These are phyloP conservation scores for Phaffomyces antillensis DNA, from an alignment of 805 yeast species.

Conservation along the genomic window DNA sequence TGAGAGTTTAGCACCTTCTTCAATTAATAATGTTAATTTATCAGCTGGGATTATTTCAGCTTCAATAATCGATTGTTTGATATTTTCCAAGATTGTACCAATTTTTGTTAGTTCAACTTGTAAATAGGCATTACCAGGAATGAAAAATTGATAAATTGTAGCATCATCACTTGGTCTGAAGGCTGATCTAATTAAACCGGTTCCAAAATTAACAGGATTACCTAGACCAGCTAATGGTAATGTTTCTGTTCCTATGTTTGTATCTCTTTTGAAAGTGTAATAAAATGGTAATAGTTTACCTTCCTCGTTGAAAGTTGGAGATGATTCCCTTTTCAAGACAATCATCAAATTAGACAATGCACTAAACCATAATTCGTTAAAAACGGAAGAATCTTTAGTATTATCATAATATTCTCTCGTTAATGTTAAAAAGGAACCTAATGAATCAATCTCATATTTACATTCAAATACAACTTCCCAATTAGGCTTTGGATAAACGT, in stretches of 20 bases:
- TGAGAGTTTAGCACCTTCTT: conserved; percentile 31
- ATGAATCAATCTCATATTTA: conserved; percentile 80
- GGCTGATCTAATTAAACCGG: conserved; percentile 73
- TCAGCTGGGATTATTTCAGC: conserved; percentile 25
- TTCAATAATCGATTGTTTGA: conserved; percentile 6
- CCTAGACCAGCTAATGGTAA: conserved; percentile 74
- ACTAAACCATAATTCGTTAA: conserved; percentile 44
- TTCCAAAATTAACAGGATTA: conserved; percentile 66
- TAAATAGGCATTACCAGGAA: conserved; percentile 82
- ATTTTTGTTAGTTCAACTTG: conserved; percentile 49
- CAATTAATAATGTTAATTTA: conserved; percentile 11
- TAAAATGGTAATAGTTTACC: conserved; percentile 37
- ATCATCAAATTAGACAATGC: conserved; percentile 47
- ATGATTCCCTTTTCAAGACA: conserved; percentile 52
- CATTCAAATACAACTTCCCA: conserved; percentile 78
- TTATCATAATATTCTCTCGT: conserved; percentile 60
- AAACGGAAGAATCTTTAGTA: conserved; percentile 41
- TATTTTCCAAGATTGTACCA: conserved; percentile 21
- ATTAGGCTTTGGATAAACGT: conserved; percentile 62
- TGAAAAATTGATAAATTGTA: conserved; percentile 67
- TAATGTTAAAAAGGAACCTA: conserved; percentile 74
- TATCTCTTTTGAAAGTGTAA: conserved; percentile 67
- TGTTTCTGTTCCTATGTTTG: conserved; percentile 76
- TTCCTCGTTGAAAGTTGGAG: conserved; percentile 47
- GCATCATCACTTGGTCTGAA: conserved; percentile 90